A percentile compares a stretch with the other conserved stretches of the same genome.
phyloP scores from a whole-genome alignment of 805 yeast species.

The Millerozyma miso region DNA sequence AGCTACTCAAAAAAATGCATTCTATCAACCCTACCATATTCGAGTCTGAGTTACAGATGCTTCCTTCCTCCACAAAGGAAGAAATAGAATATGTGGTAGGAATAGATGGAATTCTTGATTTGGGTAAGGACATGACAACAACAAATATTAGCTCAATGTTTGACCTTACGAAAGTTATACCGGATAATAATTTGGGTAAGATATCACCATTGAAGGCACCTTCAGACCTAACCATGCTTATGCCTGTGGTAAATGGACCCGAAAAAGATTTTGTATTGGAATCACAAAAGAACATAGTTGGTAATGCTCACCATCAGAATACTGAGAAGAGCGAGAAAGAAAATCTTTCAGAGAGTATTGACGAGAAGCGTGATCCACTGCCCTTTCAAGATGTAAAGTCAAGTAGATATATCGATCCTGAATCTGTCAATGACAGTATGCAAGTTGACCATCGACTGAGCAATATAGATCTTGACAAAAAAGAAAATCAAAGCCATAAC shows the following conservation, averaged over 20 bases:
- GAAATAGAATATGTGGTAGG: conserved; percentile 33
- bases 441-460: conserved; percentile 3
- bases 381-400: neutral
- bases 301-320: neutral
- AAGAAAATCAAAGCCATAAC: neutral
- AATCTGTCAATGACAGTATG: conserved; percentile 2
- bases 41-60: conserved; percentile 18
- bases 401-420: neutral
- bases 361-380: neutral
- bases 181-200: conserved; percentile 10
- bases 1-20: conserved; percentile 24
- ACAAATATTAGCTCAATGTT: conserved; percentile 14
- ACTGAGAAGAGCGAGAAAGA: neutral
- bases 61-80: conserved; percentile 20
- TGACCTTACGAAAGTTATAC: conserved; percentile 32
- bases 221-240: conserved; percentile 22
- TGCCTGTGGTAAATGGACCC: conserved; percentile 7
- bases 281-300: neutral
- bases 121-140: conserved; percentile 8
- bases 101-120: conserved; percentile 19
- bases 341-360: neutral
- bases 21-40: conserved; percentile 26
- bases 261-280: neutral
- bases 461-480: neutral
- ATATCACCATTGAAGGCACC: conserved; percentile 28